Percentiles rank a stretch among this genome's conserved stretches.
phyloP scores from a whole-genome alignment of 345 rosid species.

The Euphorbia tirucalli region DNA sequence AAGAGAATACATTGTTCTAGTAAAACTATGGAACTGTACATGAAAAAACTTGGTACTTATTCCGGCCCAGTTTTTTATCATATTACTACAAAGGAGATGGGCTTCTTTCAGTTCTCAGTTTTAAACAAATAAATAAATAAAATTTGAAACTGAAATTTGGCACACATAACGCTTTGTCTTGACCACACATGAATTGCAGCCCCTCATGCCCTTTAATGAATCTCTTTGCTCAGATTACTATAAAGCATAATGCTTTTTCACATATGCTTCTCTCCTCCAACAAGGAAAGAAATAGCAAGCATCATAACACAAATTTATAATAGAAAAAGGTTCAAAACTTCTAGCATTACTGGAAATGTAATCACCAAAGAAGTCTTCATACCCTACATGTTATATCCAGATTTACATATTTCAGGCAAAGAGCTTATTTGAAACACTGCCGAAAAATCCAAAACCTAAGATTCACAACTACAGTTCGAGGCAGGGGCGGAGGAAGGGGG shows the following conservation, averaged over 20 bases:
- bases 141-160: not conserved
- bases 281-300: not conserved
- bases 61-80: not conserved
- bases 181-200: not conserved
- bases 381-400: no score
- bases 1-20: not conserved
- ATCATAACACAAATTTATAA: not conserved
- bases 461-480: not conserved
- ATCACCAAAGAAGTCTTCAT: no score
- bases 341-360: no score
- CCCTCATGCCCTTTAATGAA: not conserved
- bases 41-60: not conserved
- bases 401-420: no score
- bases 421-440: no score
- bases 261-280: no score
- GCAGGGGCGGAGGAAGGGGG: no score
- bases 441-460: no score
- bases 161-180: not conserved
- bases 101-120: not conserved
- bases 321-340: no score
- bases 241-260: not conserved
- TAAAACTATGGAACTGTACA: not conserved
- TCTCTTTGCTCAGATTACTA: not conserved
- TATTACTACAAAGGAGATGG: not conserved
- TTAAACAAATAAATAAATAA: no score